Conservation (phyloP, 164 flowering plant species). For the Echeveria elegans region DNA sequence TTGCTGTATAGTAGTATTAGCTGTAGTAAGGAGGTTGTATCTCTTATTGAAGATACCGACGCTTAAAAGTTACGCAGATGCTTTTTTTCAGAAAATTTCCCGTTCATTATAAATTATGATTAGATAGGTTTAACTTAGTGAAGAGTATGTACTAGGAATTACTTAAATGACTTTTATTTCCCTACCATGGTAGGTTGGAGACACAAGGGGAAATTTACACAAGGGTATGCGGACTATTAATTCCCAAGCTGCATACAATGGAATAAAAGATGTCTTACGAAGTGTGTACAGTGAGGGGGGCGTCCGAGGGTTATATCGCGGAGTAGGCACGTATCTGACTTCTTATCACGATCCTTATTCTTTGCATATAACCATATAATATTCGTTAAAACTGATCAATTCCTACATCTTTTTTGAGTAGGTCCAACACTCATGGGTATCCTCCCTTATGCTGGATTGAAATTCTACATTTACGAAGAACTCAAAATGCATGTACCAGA, state of each 20-base stretch:
- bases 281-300: slow-evolving; percentile 77
- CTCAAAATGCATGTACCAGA: slow-evolving; percentile 83
- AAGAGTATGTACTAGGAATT: neutral
- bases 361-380: neutral
- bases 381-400: neutral
- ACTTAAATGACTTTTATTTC: neutral
- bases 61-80: too few relatives aligned
- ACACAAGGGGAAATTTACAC: slow-evolving; percentile 22
- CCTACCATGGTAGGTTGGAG: slow-evolving; percentile 33
- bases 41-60: neutral
- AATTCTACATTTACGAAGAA: slow-evolving; percentile 85
- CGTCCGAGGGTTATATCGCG: slow-evolving; percentile 64
- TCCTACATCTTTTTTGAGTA: slow-evolving; percentile 17
- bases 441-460: slow-evolving; percentile 93
- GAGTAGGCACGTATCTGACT: slow-evolving; percentile 55
- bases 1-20: neutral
- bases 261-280: slow-evolving; percentile 62
- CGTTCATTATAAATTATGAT: neutral
- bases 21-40: neutral
- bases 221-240: slow-evolving; percentile 21
- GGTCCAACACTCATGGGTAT: slow-evolving; percentile 94
- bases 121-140: neutral
- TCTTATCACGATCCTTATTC: neutral
- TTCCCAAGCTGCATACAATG: slow-evolving; percentile 48
- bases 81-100: too few relatives aligned